Percentiles rank a stretch among this genome's conserved stretches.
Evolutionary conservation across 805 yeast genomes (phyloP).

Genomic region (Wickerhamiella sorbophila): DNA sequence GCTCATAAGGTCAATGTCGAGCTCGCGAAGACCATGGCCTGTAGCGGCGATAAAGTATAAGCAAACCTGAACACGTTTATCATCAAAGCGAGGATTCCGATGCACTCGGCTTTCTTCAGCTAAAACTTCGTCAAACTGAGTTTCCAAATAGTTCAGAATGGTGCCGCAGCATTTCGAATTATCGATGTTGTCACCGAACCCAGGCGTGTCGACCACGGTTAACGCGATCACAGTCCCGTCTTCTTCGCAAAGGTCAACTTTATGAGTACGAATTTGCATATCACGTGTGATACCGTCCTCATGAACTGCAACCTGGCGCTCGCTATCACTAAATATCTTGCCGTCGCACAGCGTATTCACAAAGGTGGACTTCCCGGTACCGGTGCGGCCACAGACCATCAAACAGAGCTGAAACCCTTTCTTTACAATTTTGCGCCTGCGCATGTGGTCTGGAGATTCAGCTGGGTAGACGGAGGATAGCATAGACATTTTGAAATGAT

Average conservation of each 20-base stretch:
- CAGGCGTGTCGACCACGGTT: conserved; percentile 57
- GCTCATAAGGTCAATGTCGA: conserved; percentile 62
- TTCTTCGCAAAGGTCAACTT: conserved; percentile 38
- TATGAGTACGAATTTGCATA: conserved; percentile 12
- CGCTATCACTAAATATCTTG: conserved; percentile 6
- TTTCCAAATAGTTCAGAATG: conserved; percentile 46
- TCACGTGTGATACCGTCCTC: conserved; percentile 10
- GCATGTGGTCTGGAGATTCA: conserved; percentile 24
- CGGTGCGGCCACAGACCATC: conserved; percentile 61
- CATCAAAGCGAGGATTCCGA: conserved; percentile 67
- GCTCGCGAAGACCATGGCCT: conserved; percentile 39
- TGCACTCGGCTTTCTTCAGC: conserved; percentile 78
- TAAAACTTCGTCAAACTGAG: conserved; percentile 51
- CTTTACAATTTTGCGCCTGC: conserved; percentile 48
- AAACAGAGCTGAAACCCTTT: conserved; percentile 38
- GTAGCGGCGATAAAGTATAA: conserved; percentile 57
- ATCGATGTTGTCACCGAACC: conserved; percentile 62
- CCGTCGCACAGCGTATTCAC: conserved; percentile 48
- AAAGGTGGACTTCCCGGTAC: conserved; percentile 64
- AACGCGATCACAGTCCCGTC: conserved; percentile 38
- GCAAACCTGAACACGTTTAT: conserved; percentile 69
- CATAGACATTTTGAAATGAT: neutral
- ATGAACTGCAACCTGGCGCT: neutral
- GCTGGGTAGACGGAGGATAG: neutral
- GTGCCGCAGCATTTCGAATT: conserved; percentile 34